Evolutionary conservation across 2,329 filamentous ascomycete species (phyloP), one percentile per base, ranked within the genome.

Genomic region (Aspergillus costaricaensis): DNA sequence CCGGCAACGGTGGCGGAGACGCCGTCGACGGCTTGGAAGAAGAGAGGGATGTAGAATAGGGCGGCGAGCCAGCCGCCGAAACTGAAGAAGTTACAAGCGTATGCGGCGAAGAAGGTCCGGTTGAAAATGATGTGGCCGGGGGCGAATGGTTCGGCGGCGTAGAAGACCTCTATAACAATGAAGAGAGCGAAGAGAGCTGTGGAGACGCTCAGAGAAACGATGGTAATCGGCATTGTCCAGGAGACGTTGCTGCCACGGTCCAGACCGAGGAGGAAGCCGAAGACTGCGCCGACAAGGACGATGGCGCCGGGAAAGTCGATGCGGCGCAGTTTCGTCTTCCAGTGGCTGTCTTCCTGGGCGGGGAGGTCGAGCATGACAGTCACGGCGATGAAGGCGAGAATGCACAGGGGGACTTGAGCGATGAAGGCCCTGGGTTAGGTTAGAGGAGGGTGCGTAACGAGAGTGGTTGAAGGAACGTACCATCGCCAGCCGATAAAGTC

Each of bases 401-500:
- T 71, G 61, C 89, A 90, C 5, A 92, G 72, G 2, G 91, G 91
- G 0, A 85, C 84, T 72, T 94, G 91, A 2, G 81, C 81, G 12
- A 91, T 74, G 70, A 95, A 94, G 0, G 89, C 84, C 88, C 85
- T 87, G 44, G 14, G 25, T 10, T 32, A 19, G 17, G n/a, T 59
- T 8, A 58, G 21, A 49, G n/a, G 8, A 50, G 32, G 8, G 15
- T 27, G 10, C 10, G 57, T 44, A 23, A 38, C 41, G 5, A 38
- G 3, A 17, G 12, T 8, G 27, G 8, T 27, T 12, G 4, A 15
- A 23, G 17, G 36, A n/a, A 70, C 79, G 71, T 76, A 86, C 87
- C 89, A 92, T 65, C 90, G 80, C 90, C 90, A 92, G 36, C 90
- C 89, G 55, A 92, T 82, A 4, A 82, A 85, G 72, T 92, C 90